These are phyloP conservation scores for Fusarium protoensiforme DNA, from an alignment of 2,329 filamentous ascomycete species.

Conservation along the genomic window DNA sequence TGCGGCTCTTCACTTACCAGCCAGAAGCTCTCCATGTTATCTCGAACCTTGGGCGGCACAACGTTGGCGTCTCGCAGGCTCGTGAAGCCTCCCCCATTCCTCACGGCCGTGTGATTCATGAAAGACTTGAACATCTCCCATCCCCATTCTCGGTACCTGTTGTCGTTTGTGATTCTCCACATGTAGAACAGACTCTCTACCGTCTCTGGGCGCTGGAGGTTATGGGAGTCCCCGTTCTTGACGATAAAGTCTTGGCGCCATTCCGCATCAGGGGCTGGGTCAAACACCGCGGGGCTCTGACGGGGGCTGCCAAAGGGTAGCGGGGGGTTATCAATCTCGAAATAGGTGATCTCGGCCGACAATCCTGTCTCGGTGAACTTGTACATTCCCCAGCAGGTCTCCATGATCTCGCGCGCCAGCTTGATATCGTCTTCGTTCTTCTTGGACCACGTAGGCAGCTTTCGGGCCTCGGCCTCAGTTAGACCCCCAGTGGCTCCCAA, in stretches of 20 bases:
- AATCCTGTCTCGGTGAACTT: conserved; percentile 88
- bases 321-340: conserved; percentile 78
- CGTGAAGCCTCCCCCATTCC: conserved; percentile 83
- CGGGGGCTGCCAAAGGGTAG: conserved; percentile 64
- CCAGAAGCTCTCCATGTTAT: conserved; percentile 99
- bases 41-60: conserved; percentile 75
- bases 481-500: conserved; percentile 85
- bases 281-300: conserved; percentile 61
- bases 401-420: conserved; percentile 89
- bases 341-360: conserved; percentile 95
- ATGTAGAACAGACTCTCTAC: conserved; percentile 98
- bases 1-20: conserved; percentile 68
- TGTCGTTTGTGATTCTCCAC: conserved; percentile 96
- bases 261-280: conserved; percentile 62
- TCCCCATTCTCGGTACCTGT: conserved; percentile 92
- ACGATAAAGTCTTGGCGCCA: conserved; percentile 86
- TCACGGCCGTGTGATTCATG: conserved; percentile 83
- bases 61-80: conserved; percentile 80
- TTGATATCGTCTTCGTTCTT: conserved; percentile 88
- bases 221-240: conserved; percentile 86
- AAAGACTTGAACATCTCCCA: conserved; percentile 99
- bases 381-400: conserved; percentile 99
- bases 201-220: conserved; percentile 94
- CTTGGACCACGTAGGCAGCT: conserved; percentile 76
- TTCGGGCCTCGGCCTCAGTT: conserved; percentile 79